Conservation (phyloP, 23 red algal species). For the Gracilaria domingensis region DNA sequence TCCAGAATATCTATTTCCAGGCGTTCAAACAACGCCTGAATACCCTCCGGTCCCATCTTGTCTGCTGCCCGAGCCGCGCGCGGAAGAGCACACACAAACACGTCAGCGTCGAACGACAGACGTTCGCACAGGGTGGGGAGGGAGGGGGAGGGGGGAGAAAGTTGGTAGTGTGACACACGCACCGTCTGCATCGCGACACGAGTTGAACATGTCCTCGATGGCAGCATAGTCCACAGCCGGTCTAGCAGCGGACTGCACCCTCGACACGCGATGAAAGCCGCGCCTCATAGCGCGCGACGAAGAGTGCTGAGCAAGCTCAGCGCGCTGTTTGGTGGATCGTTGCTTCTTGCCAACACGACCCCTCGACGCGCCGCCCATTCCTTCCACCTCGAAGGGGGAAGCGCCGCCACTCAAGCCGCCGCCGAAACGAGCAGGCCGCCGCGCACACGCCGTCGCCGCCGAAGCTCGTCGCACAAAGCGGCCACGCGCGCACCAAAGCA, state of each 20-base stretch:
- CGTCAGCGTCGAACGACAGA: background rate
- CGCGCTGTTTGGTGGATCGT: conserved; percentile 30
- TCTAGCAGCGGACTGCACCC: background rate
- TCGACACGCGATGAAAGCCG: conserved; percentile 25
- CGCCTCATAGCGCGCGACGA: conserved; percentile 45
- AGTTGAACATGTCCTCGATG: conserved; percentile 50
- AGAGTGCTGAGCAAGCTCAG: background rate
- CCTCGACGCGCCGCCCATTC: conserved; percentile 68
- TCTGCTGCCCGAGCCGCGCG: conserved; percentile 13
- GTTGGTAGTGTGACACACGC: background rate
- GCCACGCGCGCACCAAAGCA: too few relatives aligned
- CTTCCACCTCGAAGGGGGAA: background rate
- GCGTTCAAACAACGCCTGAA: conserved; percentile 79
- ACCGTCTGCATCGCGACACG: conserved; percentile 31
- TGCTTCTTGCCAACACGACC: conserved; percentile 54
- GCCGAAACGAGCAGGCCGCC: too few relatives aligned
- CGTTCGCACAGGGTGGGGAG: background rate
- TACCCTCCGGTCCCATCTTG: conserved; percentile 77
- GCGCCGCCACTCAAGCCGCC: too few relatives aligned
- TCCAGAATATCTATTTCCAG: conserved; percentile 77
- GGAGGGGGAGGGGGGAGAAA: too few relatives aligned
- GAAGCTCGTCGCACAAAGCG: too few relatives aligned
- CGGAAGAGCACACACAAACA: background rate
- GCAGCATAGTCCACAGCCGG: conserved; percentile 24
- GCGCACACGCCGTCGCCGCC: too few relatives aligned